These are phyloP conservation scores for Ceriops zippeliana DNA, from an alignment of 345 rosid genomes.

Conservation along the genomic window DNA sequence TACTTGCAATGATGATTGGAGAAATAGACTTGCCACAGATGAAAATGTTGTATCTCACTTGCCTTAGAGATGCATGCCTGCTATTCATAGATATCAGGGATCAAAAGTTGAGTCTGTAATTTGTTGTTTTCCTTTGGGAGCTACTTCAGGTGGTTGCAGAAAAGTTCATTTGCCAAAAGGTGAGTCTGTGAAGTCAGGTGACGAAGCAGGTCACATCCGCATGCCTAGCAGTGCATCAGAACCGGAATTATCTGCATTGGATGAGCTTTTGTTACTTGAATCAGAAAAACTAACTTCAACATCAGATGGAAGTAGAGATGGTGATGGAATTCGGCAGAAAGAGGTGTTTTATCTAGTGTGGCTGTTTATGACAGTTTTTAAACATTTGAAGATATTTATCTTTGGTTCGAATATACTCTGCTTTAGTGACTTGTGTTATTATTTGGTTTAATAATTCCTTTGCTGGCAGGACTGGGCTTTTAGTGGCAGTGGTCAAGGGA, in stretches of 20 bases:
- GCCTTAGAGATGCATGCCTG: too few species aligned
- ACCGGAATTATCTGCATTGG: slow-evolving; percentile 52
- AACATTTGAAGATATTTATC: slow-evolving; percentile 1
- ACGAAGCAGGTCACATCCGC: slow-evolving; percentile 32
- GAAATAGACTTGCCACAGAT: too few species aligned
- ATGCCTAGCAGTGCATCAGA: slow-evolving; percentile 23
- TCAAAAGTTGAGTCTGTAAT: not conserved
- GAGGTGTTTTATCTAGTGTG: slow-evolving; percentile 38
- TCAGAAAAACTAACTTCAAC: slow-evolving; percentile 37
- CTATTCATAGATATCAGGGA: too few species aligned
- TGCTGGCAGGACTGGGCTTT: slow-evolving; percentile 72
- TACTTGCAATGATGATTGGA: too few species aligned
- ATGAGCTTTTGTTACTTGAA: slow-evolving; percentile 71
- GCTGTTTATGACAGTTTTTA: not conserved
- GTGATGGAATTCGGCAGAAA: slow-evolving; percentile 41
- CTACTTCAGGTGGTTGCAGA: slow-evolving; percentile 12
- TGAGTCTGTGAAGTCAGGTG: slow-evolving; percentile 42
- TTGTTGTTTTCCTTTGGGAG: slow-evolving; percentile 5
- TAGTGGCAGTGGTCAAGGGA: slow-evolving; percentile 59
- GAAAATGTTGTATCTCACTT: too few species aligned
- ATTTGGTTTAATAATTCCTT: slow-evolving; percentile 16
- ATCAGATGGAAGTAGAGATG: slow-evolving; percentile 32
- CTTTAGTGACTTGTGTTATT: slow-evolving; percentile 8
- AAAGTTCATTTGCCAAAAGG: slow-evolving; percentile 44
- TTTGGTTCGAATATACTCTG: not conserved